These are phyloP conservation scores for Pachysolen tannophilus DNA, from an alignment of 805 yeast genomes.

Conservation along the genomic window DNA sequence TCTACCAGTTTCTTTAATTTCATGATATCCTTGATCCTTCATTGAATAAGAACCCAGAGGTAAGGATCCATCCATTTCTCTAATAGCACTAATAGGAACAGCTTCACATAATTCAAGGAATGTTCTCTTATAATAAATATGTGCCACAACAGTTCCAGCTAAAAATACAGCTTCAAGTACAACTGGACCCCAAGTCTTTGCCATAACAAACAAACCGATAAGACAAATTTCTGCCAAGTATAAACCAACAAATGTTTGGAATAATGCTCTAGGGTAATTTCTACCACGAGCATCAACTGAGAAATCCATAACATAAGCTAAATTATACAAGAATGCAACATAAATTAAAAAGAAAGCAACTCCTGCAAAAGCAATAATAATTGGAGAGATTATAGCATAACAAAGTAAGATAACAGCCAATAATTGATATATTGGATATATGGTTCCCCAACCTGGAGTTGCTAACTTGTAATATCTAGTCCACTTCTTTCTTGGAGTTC, in stretches of 20 bases:
- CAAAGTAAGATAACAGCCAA: slow-evolving; percentile 64
- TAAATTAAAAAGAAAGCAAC: slow-evolving; percentile 50
- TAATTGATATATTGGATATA: slow-evolving; percentile 72
- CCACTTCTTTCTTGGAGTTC: slow-evolving; percentile 93
- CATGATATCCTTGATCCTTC: slow-evolving; percentile 56
- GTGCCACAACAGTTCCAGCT: slow-evolving; percentile 49
- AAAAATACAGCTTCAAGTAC: slow-evolving; percentile 58
- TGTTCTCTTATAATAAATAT: slow-evolving; percentile 47
- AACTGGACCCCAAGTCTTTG: slow-evolving; percentile 72
- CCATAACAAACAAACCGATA: slow-evolving; percentile 65
- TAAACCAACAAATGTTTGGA: slow-evolving; percentile 64
- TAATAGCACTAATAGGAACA: slow-evolving; percentile 62
- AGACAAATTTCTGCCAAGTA: slow-evolving; percentile 67
- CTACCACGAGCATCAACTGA: slow-evolving; percentile 63
- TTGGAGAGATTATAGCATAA: slow-evolving; percentile 75
- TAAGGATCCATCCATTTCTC: slow-evolving; percentile 36
- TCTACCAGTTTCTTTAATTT: slow-evolving; percentile 45
- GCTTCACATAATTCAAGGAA: slow-evolving; percentile 59
- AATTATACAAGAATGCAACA: slow-evolving; percentile 53
- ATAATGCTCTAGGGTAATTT: slow-evolving; percentile 62
- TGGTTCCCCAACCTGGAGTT: slow-evolving; percentile 72
- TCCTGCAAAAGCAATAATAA: slow-evolving; percentile 59
- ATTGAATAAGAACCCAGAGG: slow-evolving; percentile 58
- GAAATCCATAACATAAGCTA: slow-evolving; percentile 56
- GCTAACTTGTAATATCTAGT: slow-evolving; percentile 56